phyloP scores from a whole-genome alignment of 148 eudicot species.

The Vaccinium vitisidaea region DNA sequence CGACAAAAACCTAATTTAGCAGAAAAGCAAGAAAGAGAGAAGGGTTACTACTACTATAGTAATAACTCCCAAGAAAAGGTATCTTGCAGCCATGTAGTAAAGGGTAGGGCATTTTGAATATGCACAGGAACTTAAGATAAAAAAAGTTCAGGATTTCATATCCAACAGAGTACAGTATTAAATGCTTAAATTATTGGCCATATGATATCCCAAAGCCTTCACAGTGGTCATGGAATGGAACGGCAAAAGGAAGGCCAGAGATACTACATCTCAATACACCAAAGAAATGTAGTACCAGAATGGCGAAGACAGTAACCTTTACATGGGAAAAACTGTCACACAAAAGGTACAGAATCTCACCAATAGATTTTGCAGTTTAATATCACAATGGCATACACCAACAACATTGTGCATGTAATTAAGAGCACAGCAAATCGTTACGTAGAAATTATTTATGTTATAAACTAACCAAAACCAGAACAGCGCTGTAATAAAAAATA shows the following conservation, averaged over 20 bases:
- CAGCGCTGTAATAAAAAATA: neutral
- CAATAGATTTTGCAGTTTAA: slow-evolving; percentile 90
- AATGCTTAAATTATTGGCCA: neutral
- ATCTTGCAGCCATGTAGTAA: slow-evolving; percentile 2
- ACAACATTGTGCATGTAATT: slow-evolving; percentile 79
- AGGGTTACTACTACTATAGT: neutral
- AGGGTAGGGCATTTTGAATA: neutral
- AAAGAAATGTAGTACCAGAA: neutral
- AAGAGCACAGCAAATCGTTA: slow-evolving; percentile 81
- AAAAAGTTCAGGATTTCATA: neutral
- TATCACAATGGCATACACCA: slow-evolving; percentile 94
- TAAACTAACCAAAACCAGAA: neutral
- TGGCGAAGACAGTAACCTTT: neutral
- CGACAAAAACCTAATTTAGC: neutral
- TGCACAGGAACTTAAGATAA: neutral
- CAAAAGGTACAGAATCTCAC: slow-evolving; percentile 39
- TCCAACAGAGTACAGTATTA: neutral
- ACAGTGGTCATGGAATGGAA: neutral
- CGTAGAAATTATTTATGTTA: neutral
- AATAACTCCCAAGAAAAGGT: neutral
- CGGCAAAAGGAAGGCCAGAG: neutral
- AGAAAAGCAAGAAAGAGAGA: neutral
- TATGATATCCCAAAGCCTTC: neutral
- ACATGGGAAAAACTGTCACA: neutral
- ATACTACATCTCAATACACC: neutral